These are phyloP conservation scores for Biscogniauxia marginata DNA, from an alignment of 2,329 filamentous ascomycete genomes.

Conservation along the genomic window DNA sequence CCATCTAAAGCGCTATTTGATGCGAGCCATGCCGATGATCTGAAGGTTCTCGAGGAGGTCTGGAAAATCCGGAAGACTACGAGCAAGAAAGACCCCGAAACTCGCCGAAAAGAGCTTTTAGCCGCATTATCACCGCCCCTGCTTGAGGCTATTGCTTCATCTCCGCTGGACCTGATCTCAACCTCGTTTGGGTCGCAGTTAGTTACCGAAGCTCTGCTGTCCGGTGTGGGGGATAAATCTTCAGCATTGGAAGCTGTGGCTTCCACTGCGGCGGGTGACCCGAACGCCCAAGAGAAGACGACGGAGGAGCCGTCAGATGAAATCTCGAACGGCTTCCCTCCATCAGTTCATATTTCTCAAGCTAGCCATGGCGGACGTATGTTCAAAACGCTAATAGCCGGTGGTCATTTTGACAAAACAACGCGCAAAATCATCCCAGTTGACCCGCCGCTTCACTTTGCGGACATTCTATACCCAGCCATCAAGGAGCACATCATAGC, in stretches of 20 bases:
- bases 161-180: slow-evolving; percentile 65
- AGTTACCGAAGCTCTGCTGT: slow-evolving; percentile 77
- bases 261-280: slow-evolving; percentile 59
- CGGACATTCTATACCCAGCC: slow-evolving; percentile 74
- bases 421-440: slow-evolving; percentile 69
- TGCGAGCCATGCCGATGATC: slow-evolving; percentile 60
- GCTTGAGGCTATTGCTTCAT: slow-evolving; percentile 68
- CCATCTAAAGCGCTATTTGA: slow-evolving; percentile 61
- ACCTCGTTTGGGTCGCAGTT: slow-evolving; percentile 86
- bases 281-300: slow-evolving; percentile 41
- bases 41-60: slow-evolving; percentile 73
- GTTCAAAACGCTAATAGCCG: slow-evolving; percentile 87
- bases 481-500: slow-evolving; percentile 72
- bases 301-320: slow-evolving; percentile 37
- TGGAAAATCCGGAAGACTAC: slow-evolving; percentile 77
- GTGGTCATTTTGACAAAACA: slow-evolving; percentile 78
- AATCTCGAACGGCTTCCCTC: slow-evolving; percentile 16
- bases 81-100: slow-evolving; percentile 85
- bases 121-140: slow-evolving; percentile 72
- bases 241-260: slow-evolving; percentile 69
- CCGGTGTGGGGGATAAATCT: slow-evolving; percentile 72
- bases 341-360: slow-evolving; percentile 56
- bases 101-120: slow-evolving; percentile 73
- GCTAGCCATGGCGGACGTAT: slow-evolving; percentile 70
- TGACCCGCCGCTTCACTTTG: slow-evolving; percentile 77